Evolutionary conservation across 495 filamentous ascomycete species (phyloP).

Genomic region (Wilcoxina mikolae): DNA sequence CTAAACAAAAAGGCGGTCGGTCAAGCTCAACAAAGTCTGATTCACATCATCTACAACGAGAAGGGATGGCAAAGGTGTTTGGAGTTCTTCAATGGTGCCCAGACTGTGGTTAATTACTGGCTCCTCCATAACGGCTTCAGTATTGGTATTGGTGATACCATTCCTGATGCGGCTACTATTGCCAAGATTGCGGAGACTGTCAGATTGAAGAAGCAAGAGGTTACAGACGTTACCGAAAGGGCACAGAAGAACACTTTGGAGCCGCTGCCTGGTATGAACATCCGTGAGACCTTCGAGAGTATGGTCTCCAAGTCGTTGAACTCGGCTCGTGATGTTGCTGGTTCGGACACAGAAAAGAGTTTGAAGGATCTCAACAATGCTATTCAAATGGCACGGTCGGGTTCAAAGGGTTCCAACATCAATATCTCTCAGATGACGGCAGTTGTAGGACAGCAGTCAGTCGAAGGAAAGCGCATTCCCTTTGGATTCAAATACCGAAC

Average conservation of each 20-base stretch:
- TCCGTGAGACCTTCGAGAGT: conserved; percentile 94
- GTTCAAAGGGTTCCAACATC: conserved; percentile 94
- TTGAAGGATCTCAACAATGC: conserved; percentile 93
- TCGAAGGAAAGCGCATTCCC: conserved; percentile 97
- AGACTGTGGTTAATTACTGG: conserved; percentile 92
- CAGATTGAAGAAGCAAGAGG: conserved; percentile 60
- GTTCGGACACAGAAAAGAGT: conserved; percentile 76
- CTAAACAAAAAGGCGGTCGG: conserved; percentile 89
- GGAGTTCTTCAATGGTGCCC: conserved; percentile 86
- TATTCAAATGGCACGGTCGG: conserved; percentile 85
- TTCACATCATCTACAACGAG: conserved; percentile 95
- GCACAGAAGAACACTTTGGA: conserved; percentile 80
- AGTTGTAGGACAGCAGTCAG: conserved; percentile 89
- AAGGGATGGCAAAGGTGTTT: conserved; percentile 70
- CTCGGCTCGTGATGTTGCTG: conserved; percentile 87
- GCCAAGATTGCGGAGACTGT: conserved; percentile 68
- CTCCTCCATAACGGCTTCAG: conserved; percentile 94
- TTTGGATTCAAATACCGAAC: conserved; percentile 99
- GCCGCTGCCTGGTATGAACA: conserved; percentile 86
- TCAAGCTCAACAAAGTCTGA: conserved; percentile 68
- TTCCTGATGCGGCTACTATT: conserved; percentile 73
- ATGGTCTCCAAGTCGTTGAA: conserved; percentile 88
- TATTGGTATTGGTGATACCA: conserved; percentile 96
- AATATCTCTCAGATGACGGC: conserved; percentile 99
- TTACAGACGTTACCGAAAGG: conserved; percentile 51